Base-by-base conservation (phyloP, 2,329 filamentous ascomycete species). In the Xylariaceae sp. region DNA sequence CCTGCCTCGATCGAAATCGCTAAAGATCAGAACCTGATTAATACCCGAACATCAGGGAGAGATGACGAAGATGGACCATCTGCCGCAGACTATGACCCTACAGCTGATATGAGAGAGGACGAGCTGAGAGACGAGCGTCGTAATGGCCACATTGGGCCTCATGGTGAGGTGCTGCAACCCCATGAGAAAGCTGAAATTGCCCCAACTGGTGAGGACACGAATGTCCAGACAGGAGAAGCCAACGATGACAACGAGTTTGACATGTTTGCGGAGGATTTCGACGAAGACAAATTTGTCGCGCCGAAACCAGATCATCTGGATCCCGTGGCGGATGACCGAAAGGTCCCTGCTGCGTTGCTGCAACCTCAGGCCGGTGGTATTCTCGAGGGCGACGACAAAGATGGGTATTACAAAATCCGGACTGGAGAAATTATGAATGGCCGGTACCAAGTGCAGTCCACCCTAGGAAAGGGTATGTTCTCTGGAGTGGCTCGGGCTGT, bases 371-470 rank as follows among this genome's bases (percentile, higher is more conserved):
- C 68, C 67, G 84, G 84, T 55, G 89, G 86, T 54, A 88, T 92
- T 68, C 81, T 96, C 45, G 92, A 97, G 63, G 92, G 95, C 52
- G 91, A 95, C 64, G 94, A 97, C 65, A 84, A 87, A 45, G 90
- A 99, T 63, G 94, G 92, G 6, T 97, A 97, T 67, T 99, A 97
- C 76, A 95, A 94, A 69, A 85, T 96, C 50, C 90, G 95, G 49
- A 83, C 90, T 38, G 91, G 92, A 63, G 94, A 99, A 73, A 74
- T 97, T 45, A 78, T 99, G 55, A 88, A 95, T 60, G 85, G 85
- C 30, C 87, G 90, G 32, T 97, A 97, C 68, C 89, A 94, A 65
- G 83, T 99, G 31, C 87, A 92, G 66, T 83, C 91, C 51, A 86
- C 86, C 45, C 78, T 99, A 18, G 94, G 94, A 56, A 90, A 89